Percentiles rank a stretch among this genome's conserved stretches.
Conservation (phyloP, 352 stramenopile species). For the Ophiocytium majus region DNA sequence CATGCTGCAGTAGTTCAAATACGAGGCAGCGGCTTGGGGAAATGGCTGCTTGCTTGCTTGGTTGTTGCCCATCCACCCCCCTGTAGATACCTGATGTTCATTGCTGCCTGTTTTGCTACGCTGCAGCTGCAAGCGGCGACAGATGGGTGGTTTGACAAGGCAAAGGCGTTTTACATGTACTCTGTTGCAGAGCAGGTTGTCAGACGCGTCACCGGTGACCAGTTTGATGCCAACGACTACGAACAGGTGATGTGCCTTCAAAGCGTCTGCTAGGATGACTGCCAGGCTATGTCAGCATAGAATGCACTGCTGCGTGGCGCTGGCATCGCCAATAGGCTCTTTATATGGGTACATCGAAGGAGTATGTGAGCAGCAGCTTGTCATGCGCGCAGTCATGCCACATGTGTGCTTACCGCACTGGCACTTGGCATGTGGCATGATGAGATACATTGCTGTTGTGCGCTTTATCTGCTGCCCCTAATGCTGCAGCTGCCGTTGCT, state of each 20-base stretch:
- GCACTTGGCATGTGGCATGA: too few relatives aligned
- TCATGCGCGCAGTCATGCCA: too few relatives aligned
- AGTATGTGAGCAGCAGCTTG: too few relatives aligned
- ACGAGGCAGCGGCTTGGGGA: not conserved
- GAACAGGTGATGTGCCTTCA: slow-evolving; percentile 17
- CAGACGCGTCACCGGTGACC: not conserved
- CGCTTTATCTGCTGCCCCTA: too few relatives aligned
- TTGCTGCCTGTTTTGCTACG: not conserved
- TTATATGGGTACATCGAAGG: too few relatives aligned
- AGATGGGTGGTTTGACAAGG: not conserved
- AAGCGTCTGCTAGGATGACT: too few relatives aligned
- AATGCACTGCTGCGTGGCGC: too few relatives aligned
- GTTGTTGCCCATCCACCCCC: not conserved
- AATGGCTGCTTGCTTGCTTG: not conserved
- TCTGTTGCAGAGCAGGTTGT: slow-evolving; percentile 26
- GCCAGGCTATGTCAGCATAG: too few relatives aligned
- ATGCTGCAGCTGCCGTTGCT: not conserved
- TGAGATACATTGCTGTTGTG: too few relatives aligned
- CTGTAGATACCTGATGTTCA: not conserved
- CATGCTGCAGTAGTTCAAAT: not conserved
- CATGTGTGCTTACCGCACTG: too few relatives aligned
- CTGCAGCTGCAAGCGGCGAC: not conserved
- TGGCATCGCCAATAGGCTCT: too few relatives aligned
- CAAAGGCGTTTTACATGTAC: slow-evolving; percentile 20
- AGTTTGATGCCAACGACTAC: slow-evolving; percentile 10